These are phyloP conservation scores for Cladosporium cucumerinum DNA, from an alignment of 2,329 filamentous ascomycete genomes.

Conservation along the genomic window DNA sequence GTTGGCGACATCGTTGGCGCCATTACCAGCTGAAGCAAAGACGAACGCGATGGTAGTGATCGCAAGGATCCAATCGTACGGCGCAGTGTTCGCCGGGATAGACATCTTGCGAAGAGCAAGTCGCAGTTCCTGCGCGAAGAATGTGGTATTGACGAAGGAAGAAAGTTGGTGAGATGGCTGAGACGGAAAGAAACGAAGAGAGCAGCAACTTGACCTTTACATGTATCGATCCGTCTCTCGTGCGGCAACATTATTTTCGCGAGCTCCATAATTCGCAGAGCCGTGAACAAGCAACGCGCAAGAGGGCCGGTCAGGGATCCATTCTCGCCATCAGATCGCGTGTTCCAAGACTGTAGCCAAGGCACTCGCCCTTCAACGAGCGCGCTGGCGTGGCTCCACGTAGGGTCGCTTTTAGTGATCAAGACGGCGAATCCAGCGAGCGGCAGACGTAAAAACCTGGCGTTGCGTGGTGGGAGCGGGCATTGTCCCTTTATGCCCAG, in stretches of 20 bases:
- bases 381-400: not conserved
- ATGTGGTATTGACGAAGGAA: not conserved
- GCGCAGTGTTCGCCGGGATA: slow-evolving; percentile 3
- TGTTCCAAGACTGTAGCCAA: slow-evolving; percentile 8
- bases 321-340: slow-evolving; percentile 1
- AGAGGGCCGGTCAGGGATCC: not conserved
- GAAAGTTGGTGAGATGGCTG: not conserved
- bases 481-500: slow-evolving; percentile 1
- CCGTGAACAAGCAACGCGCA: not conserved
- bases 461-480: not conserved
- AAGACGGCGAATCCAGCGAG: not conserved
- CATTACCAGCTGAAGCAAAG: slow-evolving; percentile 60
- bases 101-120: not conserved
- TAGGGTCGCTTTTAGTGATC: not conserved
- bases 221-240: not conserved
- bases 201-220: slow-evolving; percentile 5
- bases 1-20: slow-evolving; percentile 54
- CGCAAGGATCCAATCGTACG: slow-evolving; percentile 46
- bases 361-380: slow-evolving; percentile 4
- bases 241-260: not conserved
- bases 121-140: not conserved
- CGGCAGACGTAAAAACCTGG: not conserved
- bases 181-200: not conserved
- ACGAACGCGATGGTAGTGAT: slow-evolving; percentile 62
- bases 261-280: not conserved